Percentiles rank a stretch among this genome's conserved stretches.
Evolutionary conservation across 2,329 filamentous ascomycete species (phyloP).

Genomic region (Fusarium sp.): DNA sequence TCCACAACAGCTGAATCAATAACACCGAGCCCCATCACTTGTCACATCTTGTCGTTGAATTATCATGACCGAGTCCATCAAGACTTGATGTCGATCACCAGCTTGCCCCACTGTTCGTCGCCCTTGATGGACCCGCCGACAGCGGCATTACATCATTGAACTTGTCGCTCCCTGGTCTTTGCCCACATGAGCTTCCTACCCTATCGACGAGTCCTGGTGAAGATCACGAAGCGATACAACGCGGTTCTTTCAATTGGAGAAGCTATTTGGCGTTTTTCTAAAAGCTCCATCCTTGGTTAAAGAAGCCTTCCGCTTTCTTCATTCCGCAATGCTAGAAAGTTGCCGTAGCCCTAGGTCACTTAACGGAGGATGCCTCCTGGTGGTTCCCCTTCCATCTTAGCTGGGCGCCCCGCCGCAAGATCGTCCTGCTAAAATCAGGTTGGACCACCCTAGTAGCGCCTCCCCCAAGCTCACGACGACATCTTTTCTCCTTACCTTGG

Average conservation of each 20-base stretch:
- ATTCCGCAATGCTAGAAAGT: not conserved
- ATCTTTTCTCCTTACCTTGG: slow-evolving; percentile 16
- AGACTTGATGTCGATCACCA: not conserved
- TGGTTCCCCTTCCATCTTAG: slow-evolving; percentile 10
- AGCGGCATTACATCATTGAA: slow-evolving; percentile 45
- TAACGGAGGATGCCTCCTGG: slow-evolving; percentile 25
- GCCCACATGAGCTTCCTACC: slow-evolving; percentile 1
- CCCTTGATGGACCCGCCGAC: not conserved
- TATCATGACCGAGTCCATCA: not conserved
- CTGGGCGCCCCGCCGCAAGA: slow-evolving; percentile 32
- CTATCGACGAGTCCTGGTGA: slow-evolving; percentile 12
- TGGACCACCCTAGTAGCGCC: slow-evolving; percentile 35
- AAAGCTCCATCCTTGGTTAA: not conserved
- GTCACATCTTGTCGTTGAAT: not conserved
- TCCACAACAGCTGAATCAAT: not conserved
- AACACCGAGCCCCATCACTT: not conserved
- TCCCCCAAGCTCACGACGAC: slow-evolving; percentile 33
- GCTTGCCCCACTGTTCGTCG: slow-evolving; percentile 1
- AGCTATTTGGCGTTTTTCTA: not conserved
- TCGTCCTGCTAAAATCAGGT: slow-evolving; percentile 29
- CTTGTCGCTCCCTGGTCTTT: not conserved
- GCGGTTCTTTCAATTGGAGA: slow-evolving; percentile 7
- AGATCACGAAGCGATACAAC: slow-evolving; percentile 20
- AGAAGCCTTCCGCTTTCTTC: not conserved
- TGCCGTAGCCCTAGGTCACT: not conserved